Evolutionary conservation across 75 land plant species (phyloP), one percentile per base, ranked within the genome.

Genomic region (Sequoiadendron giganteum): DNA sequence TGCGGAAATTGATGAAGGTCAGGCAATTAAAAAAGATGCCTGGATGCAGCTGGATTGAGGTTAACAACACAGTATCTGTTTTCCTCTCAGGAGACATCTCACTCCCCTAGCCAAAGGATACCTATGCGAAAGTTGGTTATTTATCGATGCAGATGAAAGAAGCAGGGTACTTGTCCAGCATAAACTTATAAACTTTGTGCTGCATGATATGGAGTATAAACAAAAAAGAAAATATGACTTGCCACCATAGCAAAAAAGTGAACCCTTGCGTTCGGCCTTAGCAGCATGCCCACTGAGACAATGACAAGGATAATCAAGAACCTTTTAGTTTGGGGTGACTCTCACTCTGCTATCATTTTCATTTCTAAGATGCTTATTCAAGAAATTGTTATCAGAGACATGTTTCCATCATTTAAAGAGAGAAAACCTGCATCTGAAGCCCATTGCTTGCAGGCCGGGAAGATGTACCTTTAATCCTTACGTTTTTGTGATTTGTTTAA

Each of bases 181-280:
- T 85, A 28, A 79, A 47, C 36, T 88, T 82, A 91, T 85, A 28
- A 52, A 58, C 25, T 88, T 82, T 83, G 89, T 86, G 68, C 89
- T 90, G 39, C 87, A 88, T 75, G 91, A 88, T 86, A 85, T 90
- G 48, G 91, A 90, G 52, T 88, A 91, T 5, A 87, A 89, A 52
- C 83, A 85, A 13, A 85, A 85, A 91, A 52, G 81, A 85, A 70
- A 85, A 84, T 85, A 85, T 86, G 14, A 83, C 89, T 47, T 85
- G 85, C 16, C 85, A 77, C 82, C 94, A 91, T 85, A 90, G 89
- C 79, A 94, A 93, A 86, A 90, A 90, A 85, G 55, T 92, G 30
- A 52, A 92, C 92, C 79, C 84, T 93, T 88, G 95, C 88, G 18
- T 91, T 52, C 87, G 92, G 84, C 6, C 88, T 91, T 45, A 85